Evolutionary conservation across 1,284 basidiomycete species (phyloP).

Genomic region (Irpex lacteus): DNA sequence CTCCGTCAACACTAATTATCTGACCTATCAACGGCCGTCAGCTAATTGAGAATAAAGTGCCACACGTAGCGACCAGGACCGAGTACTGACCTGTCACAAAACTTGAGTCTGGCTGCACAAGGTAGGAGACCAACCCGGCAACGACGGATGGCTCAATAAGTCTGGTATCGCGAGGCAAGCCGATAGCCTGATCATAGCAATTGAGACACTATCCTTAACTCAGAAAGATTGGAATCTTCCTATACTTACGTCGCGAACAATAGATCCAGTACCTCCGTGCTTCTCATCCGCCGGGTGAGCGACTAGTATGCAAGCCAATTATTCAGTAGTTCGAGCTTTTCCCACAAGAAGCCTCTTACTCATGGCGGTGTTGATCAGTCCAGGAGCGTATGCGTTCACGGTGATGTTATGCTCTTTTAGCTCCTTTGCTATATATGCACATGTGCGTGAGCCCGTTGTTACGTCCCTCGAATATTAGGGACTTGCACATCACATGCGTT

Average conservation of each 20-base stretch:
- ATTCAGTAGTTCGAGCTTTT: background rate
- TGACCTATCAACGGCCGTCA: background rate
- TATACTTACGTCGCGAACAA: constrained; percentile 3
- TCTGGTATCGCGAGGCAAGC: background rate
- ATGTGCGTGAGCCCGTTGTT: background rate
- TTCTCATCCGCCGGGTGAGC: background rate
- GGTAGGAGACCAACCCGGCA: constrained; percentile 15
- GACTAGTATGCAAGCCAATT: background rate
- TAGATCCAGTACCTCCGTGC: constrained; percentile 2
- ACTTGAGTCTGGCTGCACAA: constrained; percentile 14
- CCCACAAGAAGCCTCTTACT: constrained; percentile 7
- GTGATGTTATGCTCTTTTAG: constrained; percentile 17
- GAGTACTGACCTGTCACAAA: constrained; percentile 12
- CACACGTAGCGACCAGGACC: too few relatives aligned
- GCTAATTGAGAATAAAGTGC: background rate
- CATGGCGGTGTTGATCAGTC: constrained; percentile 17
- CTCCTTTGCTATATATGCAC: constrained; percentile 14
- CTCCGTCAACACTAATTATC: background rate
- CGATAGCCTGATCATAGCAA: background rate
- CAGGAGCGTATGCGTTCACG: constrained; percentile 21
- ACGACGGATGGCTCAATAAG: constrained; percentile 8
- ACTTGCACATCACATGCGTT: constrained; percentile 20
- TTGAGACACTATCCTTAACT: too few relatives aligned
- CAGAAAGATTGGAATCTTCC: too few relatives aligned
- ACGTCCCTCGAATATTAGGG: background rate